These are phyloP conservation scores for Pseudogymnoascus sp. DNA, from an alignment of 2,329 filamentous ascomycete species.

Conservation along the genomic window DNA sequence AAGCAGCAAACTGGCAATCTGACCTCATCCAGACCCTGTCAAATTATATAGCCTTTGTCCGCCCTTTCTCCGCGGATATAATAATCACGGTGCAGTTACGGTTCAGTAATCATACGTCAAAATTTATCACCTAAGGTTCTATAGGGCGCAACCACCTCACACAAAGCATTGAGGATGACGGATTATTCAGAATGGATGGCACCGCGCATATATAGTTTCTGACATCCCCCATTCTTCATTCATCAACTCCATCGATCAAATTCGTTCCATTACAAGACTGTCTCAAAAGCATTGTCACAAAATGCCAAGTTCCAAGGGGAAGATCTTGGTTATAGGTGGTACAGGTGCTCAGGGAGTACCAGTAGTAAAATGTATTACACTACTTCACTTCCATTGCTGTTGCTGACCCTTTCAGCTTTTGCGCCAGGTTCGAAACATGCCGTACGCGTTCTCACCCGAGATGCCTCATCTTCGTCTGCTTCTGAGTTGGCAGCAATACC, in stretches of 20 bases:
- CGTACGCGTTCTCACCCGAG: conserved; percentile 35
- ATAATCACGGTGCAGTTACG: background rate
- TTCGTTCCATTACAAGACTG: background rate
- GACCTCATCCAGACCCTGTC: background rate
- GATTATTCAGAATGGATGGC: background rate
- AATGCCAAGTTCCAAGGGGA: conserved; percentile 42
- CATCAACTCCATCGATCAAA: background rate
- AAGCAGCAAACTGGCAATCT: background rate
- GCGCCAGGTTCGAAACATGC: conserved; percentile 19
- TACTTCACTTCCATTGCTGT: background rate
- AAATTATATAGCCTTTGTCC: background rate
- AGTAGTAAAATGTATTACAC: conserved; percentile 28
- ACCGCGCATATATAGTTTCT: background rate
- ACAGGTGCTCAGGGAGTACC: conserved; percentile 34
- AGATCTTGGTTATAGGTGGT: conserved; percentile 43
- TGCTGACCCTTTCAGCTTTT: background rate
- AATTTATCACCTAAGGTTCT: background rate
- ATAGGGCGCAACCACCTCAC: background rate
- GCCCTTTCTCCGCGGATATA: background rate
- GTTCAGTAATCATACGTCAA: background rate
- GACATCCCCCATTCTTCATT: background rate
- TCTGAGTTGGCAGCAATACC: conserved; percentile 30
- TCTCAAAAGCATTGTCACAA: background rate
- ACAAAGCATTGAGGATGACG: background rate
- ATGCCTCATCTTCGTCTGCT: conserved; percentile 29